phyloP scores from a whole-genome alignment of 768 basidiomycete species.

The Kwoniella pini region DNA sequence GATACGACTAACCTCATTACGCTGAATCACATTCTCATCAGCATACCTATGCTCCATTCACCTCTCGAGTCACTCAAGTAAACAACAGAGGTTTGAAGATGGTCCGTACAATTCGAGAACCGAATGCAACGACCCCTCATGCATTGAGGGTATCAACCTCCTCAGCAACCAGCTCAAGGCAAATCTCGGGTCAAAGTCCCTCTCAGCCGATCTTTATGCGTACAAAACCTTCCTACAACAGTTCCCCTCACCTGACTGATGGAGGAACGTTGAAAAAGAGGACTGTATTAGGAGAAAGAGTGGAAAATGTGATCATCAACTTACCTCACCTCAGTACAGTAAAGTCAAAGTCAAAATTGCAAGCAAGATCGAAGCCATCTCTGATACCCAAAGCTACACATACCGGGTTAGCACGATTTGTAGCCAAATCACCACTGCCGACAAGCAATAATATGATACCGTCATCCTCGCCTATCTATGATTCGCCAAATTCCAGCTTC shows the following conservation, averaged over 20 bases:
- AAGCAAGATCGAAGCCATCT: neutral
- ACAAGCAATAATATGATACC: neutral
- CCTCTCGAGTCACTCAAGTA: neutral
- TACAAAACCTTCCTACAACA: slow-evolving; percentile 1
- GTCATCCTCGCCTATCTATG: slow-evolving; percentile 17
- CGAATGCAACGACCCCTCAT: slow-evolving; percentile 18
- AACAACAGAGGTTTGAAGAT: too few species aligned
- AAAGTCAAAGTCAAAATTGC: slow-evolving; percentile 1
- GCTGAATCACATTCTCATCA: too few species aligned
- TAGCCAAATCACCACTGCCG: slow-evolving; percentile 12
- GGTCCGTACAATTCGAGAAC: slow-evolving; percentile 24
- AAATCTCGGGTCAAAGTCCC: slow-evolving; percentile 1
- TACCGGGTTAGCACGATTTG: slow-evolving; percentile 10
- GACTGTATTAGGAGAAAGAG: slow-evolving; percentile 23
- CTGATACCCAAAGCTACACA: neutral
- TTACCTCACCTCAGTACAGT: neutral
- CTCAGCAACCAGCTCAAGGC: slow-evolving; percentile 17
- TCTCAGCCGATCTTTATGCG: slow-evolving; percentile 11
- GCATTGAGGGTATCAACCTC: slow-evolving; percentile 19
- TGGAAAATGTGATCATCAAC: slow-evolving; percentile 15
- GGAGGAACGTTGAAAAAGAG: slow-evolving; percentile 3
- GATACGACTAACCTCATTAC: too few species aligned
- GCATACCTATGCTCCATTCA: too few species aligned
- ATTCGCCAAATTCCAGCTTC: neutral
- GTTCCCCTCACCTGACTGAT: neutral